A percentile compares a stretch with the other conserved stretches of the same genome.
These are phyloP conservation scores for Breynia disticha DNA, from an alignment of 441 rosid species.

Conservation along the genomic window DNA sequence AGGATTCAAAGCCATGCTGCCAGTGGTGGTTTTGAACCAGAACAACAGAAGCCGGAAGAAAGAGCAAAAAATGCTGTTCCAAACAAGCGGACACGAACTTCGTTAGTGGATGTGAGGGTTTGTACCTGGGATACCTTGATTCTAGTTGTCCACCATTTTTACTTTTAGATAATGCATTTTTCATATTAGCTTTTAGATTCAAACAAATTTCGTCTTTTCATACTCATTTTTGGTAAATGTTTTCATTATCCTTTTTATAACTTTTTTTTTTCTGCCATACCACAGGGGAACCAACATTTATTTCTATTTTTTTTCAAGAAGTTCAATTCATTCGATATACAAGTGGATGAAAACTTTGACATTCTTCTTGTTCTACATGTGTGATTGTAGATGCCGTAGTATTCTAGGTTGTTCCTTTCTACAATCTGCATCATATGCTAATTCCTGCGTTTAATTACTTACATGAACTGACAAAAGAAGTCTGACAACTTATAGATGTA, in stretches of 20 bases:
- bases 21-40: conserved; percentile 59
- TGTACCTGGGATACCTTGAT: conserved; percentile 22
- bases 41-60: conserved; percentile 66
- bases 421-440: conserved; percentile 7
- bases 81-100: conserved; percentile 90
- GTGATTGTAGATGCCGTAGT: background rate
- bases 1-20: conserved; percentile 61
- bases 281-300: no score
- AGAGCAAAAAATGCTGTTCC: conserved; percentile 57
- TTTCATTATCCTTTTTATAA: no score
- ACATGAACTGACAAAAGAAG: conserved; percentile 16
- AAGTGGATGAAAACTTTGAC: no score
- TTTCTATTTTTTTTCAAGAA: no score
- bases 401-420: conserved; percentile 7
- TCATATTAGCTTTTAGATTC: no score
- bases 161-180: background rate
- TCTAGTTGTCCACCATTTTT: background rate
- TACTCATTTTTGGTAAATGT: no score
- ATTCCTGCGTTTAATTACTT: conserved; percentile 15
- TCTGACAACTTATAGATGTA: conserved; percentile 45
- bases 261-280: no score
- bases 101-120: conserved; percentile 70
- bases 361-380: conserved; percentile 1
- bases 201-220: no score
- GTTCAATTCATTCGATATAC: no score